Percentiles rank a stretch among this genome's conserved stretches.
Evolutionary conservation across 1,139 yeast genomes (phyloP).

Genomic region (Hyphopichia buzzinii): DNA sequence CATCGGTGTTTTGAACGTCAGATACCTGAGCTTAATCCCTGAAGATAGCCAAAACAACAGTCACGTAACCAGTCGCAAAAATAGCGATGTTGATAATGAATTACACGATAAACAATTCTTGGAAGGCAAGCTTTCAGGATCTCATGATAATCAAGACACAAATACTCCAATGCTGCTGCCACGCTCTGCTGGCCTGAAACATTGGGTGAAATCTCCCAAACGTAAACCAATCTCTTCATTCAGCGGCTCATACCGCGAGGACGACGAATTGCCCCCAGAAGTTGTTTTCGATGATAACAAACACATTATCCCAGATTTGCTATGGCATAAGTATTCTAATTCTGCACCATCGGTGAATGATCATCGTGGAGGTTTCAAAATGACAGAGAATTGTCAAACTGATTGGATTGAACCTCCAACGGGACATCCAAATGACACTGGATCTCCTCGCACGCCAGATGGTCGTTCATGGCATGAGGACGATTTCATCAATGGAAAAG

Average conservation of each 20-base stretch:
- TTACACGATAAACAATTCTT: constrained; percentile 1
- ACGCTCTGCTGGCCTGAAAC: not conserved
- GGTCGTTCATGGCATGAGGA: not conserved
- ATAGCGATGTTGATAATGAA: not conserved
- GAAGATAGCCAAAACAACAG: constrained; percentile 19
- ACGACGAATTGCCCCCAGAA: constrained; percentile 57
- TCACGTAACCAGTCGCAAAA: not conserved
- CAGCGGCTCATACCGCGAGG: constrained; percentile 12
- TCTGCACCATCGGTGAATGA: constrained; percentile 50
- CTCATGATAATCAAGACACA: constrained; percentile 1
- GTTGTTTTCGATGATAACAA: constrained; percentile 85
- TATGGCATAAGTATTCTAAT: constrained; percentile 62
- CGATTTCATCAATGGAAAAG: not conserved
- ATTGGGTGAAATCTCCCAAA: not conserved
- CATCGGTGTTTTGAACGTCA: constrained; percentile 88
- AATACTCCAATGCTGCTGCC: constrained; percentile 2
- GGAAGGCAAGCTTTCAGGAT: constrained; percentile 1
- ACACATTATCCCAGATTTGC: constrained; percentile 81
- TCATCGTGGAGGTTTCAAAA: not conserved
- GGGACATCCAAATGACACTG: not conserved
- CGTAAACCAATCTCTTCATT: not conserved
- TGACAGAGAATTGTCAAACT: constrained; percentile 4
- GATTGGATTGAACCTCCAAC: constrained; percentile 3
- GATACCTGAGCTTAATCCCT: constrained; percentile 58
- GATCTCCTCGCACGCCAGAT: not conserved